These are phyloP conservation scores for Fragaria nilgerrensis DNA, from an alignment of 306 rosid genomes.

Conservation along the genomic window DNA sequence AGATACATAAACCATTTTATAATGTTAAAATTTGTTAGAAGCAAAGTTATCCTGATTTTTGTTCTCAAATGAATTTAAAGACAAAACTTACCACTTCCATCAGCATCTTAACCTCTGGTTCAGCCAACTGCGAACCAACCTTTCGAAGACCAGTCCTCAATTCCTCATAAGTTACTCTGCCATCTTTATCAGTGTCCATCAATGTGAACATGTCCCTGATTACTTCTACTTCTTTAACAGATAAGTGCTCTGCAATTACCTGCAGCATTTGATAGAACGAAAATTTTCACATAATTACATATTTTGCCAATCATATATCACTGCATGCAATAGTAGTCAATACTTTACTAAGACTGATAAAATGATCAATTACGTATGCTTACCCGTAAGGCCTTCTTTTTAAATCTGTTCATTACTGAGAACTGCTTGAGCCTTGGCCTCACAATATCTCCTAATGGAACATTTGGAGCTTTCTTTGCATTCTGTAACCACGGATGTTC, in stretches of 20 bases:
- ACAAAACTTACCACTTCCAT: slow-evolving; percentile 88
- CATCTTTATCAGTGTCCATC: slow-evolving; percentile 96
- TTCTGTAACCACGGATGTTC: slow-evolving; percentile 98
- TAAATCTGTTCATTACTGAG: slow-evolving; percentile 97
- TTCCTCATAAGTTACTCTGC: slow-evolving; percentile 83
- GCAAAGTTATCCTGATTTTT: too few species aligned
- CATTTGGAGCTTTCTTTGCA: slow-evolving; percentile 92
- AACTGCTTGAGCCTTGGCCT: slow-evolving; percentile 94
- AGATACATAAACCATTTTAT: neutral
- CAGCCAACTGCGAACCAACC: slow-evolving; percentile 97
- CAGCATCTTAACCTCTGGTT: slow-evolving; percentile 95
- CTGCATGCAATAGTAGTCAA: slow-evolving; percentile 4
- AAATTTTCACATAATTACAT: slow-evolving; percentile 15
- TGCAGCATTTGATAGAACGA: slow-evolving; percentile 38
- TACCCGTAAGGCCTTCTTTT: slow-evolving; percentile 94
- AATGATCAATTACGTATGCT: slow-evolving; percentile 40
- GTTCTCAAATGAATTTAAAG: slow-evolving; percentile 1
- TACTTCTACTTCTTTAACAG: slow-evolving; percentile 96
- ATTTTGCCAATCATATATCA: neutral
- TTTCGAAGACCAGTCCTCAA: slow-evolving; percentile 79
- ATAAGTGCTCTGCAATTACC: slow-evolving; percentile 97
- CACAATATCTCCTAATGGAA: slow-evolving; percentile 95
- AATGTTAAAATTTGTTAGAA: neutral
- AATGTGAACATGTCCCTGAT: slow-evolving; percentile 92
- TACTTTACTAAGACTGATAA: slow-evolving; percentile 22